Percentiles rank a stretch among this genome's conserved stretches.
phyloP scores from a whole-genome alignment of 306 rosid genomes.

The Ammopiptanthus mongolicus region DNA sequence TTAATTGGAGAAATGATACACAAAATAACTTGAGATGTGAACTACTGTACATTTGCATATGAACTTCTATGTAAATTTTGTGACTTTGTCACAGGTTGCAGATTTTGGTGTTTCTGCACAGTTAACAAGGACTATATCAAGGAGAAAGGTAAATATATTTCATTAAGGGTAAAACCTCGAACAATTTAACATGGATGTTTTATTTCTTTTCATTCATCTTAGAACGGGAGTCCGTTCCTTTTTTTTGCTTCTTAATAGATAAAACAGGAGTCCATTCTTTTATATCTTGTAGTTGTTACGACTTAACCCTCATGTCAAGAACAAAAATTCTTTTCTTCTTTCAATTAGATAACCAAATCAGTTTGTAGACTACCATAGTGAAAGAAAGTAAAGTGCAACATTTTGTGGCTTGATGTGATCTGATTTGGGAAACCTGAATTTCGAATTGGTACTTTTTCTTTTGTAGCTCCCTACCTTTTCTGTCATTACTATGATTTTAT shows the following conservation, averaged over 20 bases:
- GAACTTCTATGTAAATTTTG: constrained; percentile 9
- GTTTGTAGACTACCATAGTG: background rate
- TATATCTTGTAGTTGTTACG: background rate
- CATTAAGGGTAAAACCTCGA: constrained; percentile 6
- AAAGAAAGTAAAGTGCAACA: background rate
- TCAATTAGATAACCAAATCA: background rate
- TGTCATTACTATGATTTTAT: constrained; percentile 5
- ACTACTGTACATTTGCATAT: constrained; percentile 24
- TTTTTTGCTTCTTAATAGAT: too few species aligned
- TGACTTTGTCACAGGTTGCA: constrained; percentile 64
- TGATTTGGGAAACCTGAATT: constrained; percentile 6
- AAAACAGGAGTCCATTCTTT: background rate
- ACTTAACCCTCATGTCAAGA: constrained; percentile 3
- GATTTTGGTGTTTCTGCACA: constrained; percentile 99
- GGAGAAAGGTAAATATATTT: constrained; percentile 77
- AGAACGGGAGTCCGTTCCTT: background rate
- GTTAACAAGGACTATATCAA: constrained; percentile 94
- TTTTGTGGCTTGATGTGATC: background rate
- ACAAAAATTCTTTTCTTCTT: background rate
- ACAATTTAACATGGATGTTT: background rate
- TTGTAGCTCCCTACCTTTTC: background rate
- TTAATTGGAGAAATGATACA: constrained; percentile 3
- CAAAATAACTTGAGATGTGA: constrained; percentile 23
- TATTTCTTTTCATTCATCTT: background rate
- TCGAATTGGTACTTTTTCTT: background rate